Base-by-base conservation (phyloP, 306 rosid species). In the Bauhinia variegata region DNA sequence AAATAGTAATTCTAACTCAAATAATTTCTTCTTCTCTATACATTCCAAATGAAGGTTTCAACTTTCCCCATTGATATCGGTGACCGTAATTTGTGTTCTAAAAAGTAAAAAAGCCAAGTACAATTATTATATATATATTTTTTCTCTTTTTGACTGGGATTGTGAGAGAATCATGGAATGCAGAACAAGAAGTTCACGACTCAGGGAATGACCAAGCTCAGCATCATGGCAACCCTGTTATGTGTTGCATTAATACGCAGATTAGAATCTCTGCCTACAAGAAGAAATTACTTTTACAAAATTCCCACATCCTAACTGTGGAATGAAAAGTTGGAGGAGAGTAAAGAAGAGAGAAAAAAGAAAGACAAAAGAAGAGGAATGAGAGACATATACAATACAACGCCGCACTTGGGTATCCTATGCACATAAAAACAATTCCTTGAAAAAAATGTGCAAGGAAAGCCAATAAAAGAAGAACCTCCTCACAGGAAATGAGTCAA, bases 401-500 rank as follows among this genome's bases (percentile, higher is more conserved):
- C 32, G 5, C 34, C 11, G 23, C 39, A 47, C 63, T 67, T 50
- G 50, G 17, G 67, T 16, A 52, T 69, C 68, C 70, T 73, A 76
- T 57, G 64, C 64, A 52, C 79, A 33, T 50, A 42, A 28, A 75
- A 38, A 68, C 66, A 67, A 43, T 47, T 32, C 68, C 28, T 1
- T 23, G n/a, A 18, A 59, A 64, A 61, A 75, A 59, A 14, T 10
- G 12, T 48, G 74, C 72, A 60, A 63, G 85, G 82, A 23, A 72
- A 39, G 74, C 23, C 59, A 55, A 71, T 23, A 71, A 77, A 79
- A 65, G 66, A 28, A 36, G 52, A 13, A 16, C 66, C 44, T 62
- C 69, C 80, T 61, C 46, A 56, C 60, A 54, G n/a, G 59, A 68
- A 75, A 70, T 53, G 65, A 75, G 68, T 54, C 50, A 57, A 72